Evolutionary conservation across 148 eudicot species (phyloP).

Genomic region (Rhododendron kiyosumense): DNA sequence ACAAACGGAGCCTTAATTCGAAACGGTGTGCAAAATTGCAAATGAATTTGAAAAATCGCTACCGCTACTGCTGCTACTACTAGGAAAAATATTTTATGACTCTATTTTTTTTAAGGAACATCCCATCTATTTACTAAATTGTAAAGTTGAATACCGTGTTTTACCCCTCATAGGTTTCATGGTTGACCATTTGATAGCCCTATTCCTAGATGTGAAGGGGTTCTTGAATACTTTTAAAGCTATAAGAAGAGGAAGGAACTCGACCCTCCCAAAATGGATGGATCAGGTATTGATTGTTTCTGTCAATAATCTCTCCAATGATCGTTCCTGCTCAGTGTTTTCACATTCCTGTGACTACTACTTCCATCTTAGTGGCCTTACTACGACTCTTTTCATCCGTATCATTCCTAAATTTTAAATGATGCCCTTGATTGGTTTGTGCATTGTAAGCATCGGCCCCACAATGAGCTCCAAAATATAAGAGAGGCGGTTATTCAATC

Average conservation of each 20-base stretch:
- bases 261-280: neutral
- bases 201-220: neutral
- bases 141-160: neutral
- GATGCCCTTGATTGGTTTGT: neutral
- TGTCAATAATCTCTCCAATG: neutral
- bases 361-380: neutral
- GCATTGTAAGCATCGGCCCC: neutral
- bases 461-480: neutral
- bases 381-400: neutral
- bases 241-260: neutral
- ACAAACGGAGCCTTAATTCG: too few relatives aligned
- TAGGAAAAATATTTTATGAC: too few relatives aligned
- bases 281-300: neutral
- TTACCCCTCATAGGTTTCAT: neutral
- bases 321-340: neutral
- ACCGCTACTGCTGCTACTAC: too few relatives aligned
- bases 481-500: neutral
- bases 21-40: too few relatives aligned
- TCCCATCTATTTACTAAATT: neutral
- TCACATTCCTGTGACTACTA: neutral
- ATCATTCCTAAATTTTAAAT: neutral
- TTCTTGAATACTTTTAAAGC: neutral
- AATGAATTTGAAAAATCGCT: too few relatives aligned
- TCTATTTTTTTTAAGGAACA: neutral
- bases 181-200: neutral